Evolutionary conservation across 1,139 yeast genomes (phyloP).

Genomic region (Blastobotrys illinoisensis): DNA sequence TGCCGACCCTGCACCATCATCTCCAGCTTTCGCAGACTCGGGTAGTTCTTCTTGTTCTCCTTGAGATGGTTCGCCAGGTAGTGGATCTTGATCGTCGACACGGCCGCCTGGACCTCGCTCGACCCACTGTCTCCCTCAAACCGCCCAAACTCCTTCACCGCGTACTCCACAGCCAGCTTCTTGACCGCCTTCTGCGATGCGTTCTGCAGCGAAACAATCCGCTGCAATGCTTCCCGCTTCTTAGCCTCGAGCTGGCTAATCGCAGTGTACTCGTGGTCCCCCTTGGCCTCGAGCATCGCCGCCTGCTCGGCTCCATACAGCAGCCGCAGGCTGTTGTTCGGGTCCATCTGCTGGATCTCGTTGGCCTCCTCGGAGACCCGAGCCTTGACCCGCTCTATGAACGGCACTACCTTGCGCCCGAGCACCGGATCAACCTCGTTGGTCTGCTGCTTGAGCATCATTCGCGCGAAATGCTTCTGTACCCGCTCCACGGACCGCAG

Average conservation of each 20-base stretch:
- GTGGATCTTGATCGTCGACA: conserved; percentile 74
- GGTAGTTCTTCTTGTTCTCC: conserved; percentile 66
- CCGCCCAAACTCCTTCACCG: conserved; percentile 74
- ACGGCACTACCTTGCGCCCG: conserved; percentile 64
- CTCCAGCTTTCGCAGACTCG: conserved; percentile 64
- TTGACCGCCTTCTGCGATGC: conserved; percentile 55
- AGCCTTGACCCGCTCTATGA: conserved; percentile 60
- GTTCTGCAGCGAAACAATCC: conserved; percentile 72
- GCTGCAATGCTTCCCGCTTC: conserved; percentile 62
- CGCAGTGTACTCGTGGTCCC: conserved; percentile 18
- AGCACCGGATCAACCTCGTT: conserved; percentile 67
- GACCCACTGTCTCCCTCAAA: conserved; percentile 90
- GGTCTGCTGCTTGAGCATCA: conserved; percentile 27
- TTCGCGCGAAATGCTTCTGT: conserved; percentile 31
- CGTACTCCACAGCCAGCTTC: conserved; percentile 56
- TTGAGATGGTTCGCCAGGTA: conserved; percentile 72
- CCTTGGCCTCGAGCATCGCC: conserved; percentile 41
- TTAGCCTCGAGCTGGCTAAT: conserved; percentile 44
- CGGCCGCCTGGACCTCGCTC: conserved; percentile 93
- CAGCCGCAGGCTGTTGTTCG: conserved; percentile 64
- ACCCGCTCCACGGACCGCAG: conserved; percentile 25
- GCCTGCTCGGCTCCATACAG: conserved; percentile 73
- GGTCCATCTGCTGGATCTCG: conserved; percentile 35
- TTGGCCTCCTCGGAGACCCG: conserved; percentile 60
- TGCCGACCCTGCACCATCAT: conserved; percentile 88